Evolutionary conservation across 352 stramenopile genomes (phyloP).

Genomic region (Pseudoperonospora humuli): DNA sequence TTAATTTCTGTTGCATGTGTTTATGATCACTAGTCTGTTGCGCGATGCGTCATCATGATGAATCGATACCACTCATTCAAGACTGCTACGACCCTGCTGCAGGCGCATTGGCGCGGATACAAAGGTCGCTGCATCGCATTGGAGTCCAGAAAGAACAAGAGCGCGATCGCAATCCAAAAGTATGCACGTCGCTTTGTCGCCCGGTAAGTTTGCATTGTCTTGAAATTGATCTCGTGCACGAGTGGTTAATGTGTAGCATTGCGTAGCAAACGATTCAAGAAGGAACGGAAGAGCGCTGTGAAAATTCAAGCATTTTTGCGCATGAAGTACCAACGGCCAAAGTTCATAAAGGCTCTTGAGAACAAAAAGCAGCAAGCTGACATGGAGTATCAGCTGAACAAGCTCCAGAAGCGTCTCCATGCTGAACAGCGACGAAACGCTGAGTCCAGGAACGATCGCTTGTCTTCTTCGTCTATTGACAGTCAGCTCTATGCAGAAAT

Average conservation of each 20-base stretch:
- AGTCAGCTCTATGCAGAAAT: constrained; percentile 36
- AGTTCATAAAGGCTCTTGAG: constrained; percentile 42
- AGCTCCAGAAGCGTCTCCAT: constrained; percentile 51
- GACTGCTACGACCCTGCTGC: constrained; percentile 46
- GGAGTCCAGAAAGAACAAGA: constrained; percentile 46
- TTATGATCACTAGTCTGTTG: constrained; percentile 49
- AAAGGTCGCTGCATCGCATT: constrained; percentile 45
- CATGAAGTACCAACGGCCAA: constrained; percentile 52
- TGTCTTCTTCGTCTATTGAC: constrained; percentile 33
- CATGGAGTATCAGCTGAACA: constrained; percentile 49
- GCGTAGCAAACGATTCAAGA: constrained; percentile 46
- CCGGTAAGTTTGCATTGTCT: constrained; percentile 20
- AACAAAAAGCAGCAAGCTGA: constrained; percentile 52
- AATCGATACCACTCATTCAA: constrained; percentile 58
- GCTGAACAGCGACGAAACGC: constrained; percentile 56
- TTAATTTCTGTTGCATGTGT: background rate
- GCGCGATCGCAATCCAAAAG: constrained; percentile 58
- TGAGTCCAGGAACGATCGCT: constrained; percentile 38
- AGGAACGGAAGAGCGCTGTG: constrained; percentile 40
- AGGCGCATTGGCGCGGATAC: constrained; percentile 73
- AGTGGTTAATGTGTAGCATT: constrained; percentile 2
- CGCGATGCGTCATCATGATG: constrained; percentile 72
- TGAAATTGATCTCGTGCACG: background rate
- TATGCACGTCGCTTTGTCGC: constrained; percentile 56
- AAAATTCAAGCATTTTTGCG: constrained; percentile 56